These are phyloP conservation scores for Taiwanofungus camphoratus DNA, from an alignment of 1,284 basidiomycete genomes.

Conservation along the genomic window DNA sequence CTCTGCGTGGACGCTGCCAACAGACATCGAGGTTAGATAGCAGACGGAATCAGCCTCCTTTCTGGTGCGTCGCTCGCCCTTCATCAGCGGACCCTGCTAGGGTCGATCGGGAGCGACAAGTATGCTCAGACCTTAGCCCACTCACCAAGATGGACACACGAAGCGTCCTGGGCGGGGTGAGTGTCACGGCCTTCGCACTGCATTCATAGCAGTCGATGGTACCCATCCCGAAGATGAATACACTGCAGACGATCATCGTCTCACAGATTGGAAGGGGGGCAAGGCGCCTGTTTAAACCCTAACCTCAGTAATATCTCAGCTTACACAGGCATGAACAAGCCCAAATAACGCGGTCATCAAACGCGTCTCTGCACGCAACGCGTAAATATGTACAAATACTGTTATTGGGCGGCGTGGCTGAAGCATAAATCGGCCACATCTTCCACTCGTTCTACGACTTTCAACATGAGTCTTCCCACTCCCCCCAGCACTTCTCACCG, in stretches of 20 bases:
- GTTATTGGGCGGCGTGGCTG: neutral
- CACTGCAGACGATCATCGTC: no score
- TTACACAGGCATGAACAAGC: neutral
- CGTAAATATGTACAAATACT: constrained; percentile 11
- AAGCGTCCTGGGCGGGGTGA: constrained; percentile 8
- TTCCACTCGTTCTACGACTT: constrained; percentile 1
- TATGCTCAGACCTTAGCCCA: constrained; percentile 14
- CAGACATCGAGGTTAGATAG: no score
- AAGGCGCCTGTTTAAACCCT: no score
- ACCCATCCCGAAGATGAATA: no score
- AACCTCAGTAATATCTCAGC: no score
- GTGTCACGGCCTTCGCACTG: constrained; percentile 10
- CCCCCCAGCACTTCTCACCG: constrained; percentile 59
- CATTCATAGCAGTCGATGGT: no score
- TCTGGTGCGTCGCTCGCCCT: constrained; percentile 7
- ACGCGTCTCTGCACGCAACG: constrained; percentile 4
- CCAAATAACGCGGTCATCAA: constrained; percentile 9
- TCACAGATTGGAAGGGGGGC: no score
- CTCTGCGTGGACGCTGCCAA: no score
- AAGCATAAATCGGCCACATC: neutral
- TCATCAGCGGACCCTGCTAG: constrained; percentile 6
- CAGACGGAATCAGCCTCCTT: no score
- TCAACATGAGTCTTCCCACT: constrained; percentile 40
- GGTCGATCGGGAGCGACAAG: constrained; percentile 9
- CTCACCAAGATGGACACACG: constrained; percentile 2